These are phyloP conservation scores for Fusarium sp. DNA, from an alignment of 2,329 filamentous ascomycete genomes.

Conservation along the genomic window DNA sequence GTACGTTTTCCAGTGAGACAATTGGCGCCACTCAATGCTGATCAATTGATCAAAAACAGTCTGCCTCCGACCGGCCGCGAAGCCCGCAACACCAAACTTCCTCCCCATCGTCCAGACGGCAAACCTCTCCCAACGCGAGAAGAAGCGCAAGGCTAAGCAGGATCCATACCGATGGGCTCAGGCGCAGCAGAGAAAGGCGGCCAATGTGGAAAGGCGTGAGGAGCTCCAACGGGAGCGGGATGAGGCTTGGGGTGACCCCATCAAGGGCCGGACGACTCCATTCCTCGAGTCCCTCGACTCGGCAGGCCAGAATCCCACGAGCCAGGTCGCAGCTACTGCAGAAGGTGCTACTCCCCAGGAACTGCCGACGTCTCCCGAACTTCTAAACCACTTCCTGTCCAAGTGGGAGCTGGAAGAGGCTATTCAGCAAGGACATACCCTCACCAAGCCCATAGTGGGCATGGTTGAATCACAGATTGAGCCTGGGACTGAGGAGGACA, in stretches of 20 bases:
- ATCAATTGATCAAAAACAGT: constrained; percentile 54
- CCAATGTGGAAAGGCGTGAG: constrained; percentile 80
- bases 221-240: constrained; percentile 74
- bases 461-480: constrained; percentile 53
- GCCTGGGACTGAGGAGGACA: constrained; percentile 50
- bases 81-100: constrained; percentile 58
- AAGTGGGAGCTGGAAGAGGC: constrained; percentile 74
- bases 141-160: constrained; percentile 73
- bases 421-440: constrained; percentile 72
- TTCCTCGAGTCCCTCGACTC: constrained; percentile 86
- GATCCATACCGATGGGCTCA: constrained; percentile 88
- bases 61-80: constrained; percentile 67
- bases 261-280: constrained; percentile 81
- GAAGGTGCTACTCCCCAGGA: constrained; percentile 55
- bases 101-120: constrained; percentile 73
- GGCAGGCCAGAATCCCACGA: constrained; percentile 60
- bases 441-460: constrained; percentile 69
- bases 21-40: constrained; percentile 23
- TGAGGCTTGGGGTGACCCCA: constrained; percentile 76
- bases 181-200: constrained; percentile 83
- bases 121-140: constrained; percentile 69
- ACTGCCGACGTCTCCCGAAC: constrained; percentile 59
- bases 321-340: constrained; percentile 51
- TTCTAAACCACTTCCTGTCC: constrained; percentile 82
- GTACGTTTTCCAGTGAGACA: constrained; percentile 57